phyloP scores from a whole-genome alignment of 2,329 filamentous ascomycete genomes.

The Tetracladium maxilliforme region DNA sequence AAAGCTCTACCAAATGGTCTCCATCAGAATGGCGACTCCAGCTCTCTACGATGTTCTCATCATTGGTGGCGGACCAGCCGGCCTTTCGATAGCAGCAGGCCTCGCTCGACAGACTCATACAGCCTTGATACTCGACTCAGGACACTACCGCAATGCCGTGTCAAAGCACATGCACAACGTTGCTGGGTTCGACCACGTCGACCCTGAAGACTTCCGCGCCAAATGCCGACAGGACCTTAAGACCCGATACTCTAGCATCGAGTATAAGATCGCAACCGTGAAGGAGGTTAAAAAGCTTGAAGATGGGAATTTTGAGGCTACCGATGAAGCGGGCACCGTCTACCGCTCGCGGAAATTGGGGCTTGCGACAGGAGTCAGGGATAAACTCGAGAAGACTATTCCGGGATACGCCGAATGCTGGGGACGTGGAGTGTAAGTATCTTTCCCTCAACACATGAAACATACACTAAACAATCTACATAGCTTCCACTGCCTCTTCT shows the following conservation, averaged over 20 bases:
- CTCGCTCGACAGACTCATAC: slow-evolving; percentile 22
- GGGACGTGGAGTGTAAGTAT: slow-evolving; percentile 28
- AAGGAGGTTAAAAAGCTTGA: slow-evolving; percentile 8
- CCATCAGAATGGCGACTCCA: slow-evolving; percentile 1
- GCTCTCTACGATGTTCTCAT: slow-evolving; percentile 16
- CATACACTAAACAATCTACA: no score
- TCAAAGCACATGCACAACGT: slow-evolving; percentile 28
- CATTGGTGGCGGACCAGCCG: slow-evolving; percentile 27
- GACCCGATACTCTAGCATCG: slow-evolving; percentile 18
- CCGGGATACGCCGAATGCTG: slow-evolving; percentile 39
- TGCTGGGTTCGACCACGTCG: slow-evolving; percentile 18
- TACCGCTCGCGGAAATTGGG: slow-evolving; percentile 37
- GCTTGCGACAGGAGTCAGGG: slow-evolving; percentile 35
- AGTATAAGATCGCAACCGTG: slow-evolving; percentile 13
- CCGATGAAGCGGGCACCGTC: slow-evolving; percentile 22
- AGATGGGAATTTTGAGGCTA: slow-evolving; percentile 17
- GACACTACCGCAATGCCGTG: slow-evolving; percentile 23
- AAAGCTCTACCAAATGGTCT: no score
- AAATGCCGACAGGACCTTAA: slow-evolving; percentile 17
- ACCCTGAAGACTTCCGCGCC: slow-evolving; percentile 15
- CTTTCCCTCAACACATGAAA: no score
- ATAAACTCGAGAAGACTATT: slow-evolving; percentile 34
- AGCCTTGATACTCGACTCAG: slow-evolving; percentile 25
- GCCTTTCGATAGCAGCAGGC: slow-evolving; percentile 21
- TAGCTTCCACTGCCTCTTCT: slow-evolving; percentile 44